Percentiles rank a stretch among this genome's conserved stretches.
These are phyloP conservation scores for Catharanthus roseus DNA, from an alignment of 257 asterid species.

Conservation along the genomic window DNA sequence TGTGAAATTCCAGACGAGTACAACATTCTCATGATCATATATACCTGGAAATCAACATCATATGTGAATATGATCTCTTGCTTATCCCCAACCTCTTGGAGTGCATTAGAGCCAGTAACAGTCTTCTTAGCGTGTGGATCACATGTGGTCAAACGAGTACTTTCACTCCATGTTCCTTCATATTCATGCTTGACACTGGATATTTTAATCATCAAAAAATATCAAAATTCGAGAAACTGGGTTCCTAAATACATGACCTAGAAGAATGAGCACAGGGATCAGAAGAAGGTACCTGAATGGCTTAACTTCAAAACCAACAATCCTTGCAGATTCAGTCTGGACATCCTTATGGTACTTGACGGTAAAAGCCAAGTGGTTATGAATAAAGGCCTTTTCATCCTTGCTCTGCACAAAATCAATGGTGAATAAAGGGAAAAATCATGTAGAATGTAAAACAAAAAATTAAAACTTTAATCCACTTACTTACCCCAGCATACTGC, in stretches of 20 bases:
- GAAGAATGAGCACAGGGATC: neutral
- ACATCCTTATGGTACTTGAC: constrained; percentile 72
- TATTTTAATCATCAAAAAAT: neutral
- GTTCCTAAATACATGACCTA: neutral
- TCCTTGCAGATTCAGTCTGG: constrained; percentile 56
- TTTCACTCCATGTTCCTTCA: constrained; percentile 61
- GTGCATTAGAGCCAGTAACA: constrained; percentile 51
- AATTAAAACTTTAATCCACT: too few species aligned
- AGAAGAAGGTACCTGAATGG: constrained; percentile 52
- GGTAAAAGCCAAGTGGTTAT: constrained; percentile 60
- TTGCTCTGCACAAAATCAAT: constrained; percentile 31
- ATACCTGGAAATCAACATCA: constrained; percentile 76
- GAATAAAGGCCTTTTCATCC: constrained; percentile 52
- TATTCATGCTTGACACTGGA: constrained; percentile 65
- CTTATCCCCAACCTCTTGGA: constrained; percentile 64
- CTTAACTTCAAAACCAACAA: constrained; percentile 71
- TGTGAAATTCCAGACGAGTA: neutral
- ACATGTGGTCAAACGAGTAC: constrained; percentile 53
- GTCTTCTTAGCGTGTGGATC: constrained; percentile 66
- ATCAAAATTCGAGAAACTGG: constrained; percentile 6
- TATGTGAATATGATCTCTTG: constrained; percentile 65
- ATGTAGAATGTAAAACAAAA: neutral
- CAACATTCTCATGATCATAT: neutral
- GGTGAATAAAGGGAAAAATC: constrained; percentile 3
- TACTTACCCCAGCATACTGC: too few species aligned